These are phyloP conservation scores for Aspergillus leporis DNA, from an alignment of 495 filamentous ascomycete species.

Conservation along the genomic window DNA sequence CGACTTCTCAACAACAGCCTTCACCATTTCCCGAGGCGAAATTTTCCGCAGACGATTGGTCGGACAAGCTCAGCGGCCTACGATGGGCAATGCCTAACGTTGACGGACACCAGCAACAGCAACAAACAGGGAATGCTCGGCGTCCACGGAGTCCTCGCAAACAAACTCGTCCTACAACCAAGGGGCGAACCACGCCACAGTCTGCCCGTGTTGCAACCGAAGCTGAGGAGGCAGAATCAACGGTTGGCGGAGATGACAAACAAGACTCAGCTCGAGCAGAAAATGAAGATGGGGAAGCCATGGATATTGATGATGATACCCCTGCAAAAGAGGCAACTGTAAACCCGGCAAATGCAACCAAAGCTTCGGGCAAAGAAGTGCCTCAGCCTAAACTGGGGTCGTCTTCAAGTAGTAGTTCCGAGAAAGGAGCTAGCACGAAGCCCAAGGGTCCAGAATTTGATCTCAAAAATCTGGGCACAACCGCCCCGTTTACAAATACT, in stretches of 20 bases:
- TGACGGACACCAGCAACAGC: constrained; percentile 29
- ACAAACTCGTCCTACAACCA: constrained; percentile 24
- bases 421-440: constrained; percentile 46
- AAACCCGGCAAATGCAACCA: constrained; percentile 8
- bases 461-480: constrained; percentile 64
- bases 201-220: constrained; percentile 42
- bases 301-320: constrained; percentile 52
- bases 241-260: constrained; percentile 23
- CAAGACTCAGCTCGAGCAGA: constrained; percentile 15
- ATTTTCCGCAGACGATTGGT: constrained; percentile 70
- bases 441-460: constrained; percentile 42
- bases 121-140: constrained; percentile 27
- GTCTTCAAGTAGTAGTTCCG: constrained; percentile 26
- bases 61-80: constrained; percentile 59
- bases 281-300: constrained; percentile 37
- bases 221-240: constrained; percentile 42
- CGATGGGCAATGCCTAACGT: constrained; percentile 48
- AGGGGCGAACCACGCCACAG: constrained; percentile 32
- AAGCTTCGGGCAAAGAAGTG: constrained; percentile 7
- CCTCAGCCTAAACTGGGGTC: constrained; percentile 21
- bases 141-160: constrained; percentile 42
- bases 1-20: constrained; percentile 24
- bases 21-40: constrained; percentile 43
- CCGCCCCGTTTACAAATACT: constrained; percentile 61
- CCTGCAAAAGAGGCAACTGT: constrained; percentile 17